A percentile compares a stretch with the other conserved stretches of the same genome.
Conservation (phyloP, 371 early-diverging fungal genomes). For the Smittium culicis region DNA sequence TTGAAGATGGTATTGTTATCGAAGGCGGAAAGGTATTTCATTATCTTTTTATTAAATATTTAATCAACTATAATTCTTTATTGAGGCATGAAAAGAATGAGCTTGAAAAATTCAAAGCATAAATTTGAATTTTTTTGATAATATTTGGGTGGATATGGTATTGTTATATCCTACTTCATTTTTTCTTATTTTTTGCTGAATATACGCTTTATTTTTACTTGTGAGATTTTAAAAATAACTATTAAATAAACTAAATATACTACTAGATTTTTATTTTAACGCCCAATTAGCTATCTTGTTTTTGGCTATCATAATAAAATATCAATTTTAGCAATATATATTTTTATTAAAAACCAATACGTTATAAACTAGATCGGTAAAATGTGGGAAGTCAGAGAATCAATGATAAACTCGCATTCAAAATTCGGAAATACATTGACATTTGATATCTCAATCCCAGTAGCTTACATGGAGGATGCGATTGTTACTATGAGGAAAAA, state of each 20-base stretch:
- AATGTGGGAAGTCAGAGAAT: not conserved
- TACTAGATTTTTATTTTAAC: no score
- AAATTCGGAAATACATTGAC: slow-evolving; percentile 69
- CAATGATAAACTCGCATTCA: not conserved
- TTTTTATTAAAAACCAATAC: not conserved
- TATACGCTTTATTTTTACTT: no score
- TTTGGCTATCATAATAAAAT: not conserved
- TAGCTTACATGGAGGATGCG: slow-evolving; percentile 84
- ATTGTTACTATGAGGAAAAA: slow-evolving; percentile 70
- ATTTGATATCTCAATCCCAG: slow-evolving; percentile 79
- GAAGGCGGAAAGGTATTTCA: not conserved
- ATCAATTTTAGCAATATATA: not conserved
- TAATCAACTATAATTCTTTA: not conserved
- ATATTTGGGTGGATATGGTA: no score
- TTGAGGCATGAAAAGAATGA: not conserved
- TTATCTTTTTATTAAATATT: not conserved
- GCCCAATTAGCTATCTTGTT: no score
- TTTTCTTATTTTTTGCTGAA: no score
- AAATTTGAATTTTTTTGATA: no score
- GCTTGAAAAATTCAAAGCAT: not conserved
- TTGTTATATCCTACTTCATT: no score
- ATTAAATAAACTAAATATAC: no score
- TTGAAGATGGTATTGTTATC: not conserved
- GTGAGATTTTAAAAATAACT: no score
- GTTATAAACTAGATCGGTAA: not conserved